These are phyloP conservation scores for Clohesyomyces aquaticus DNA, from an alignment of 495 filamentous ascomycete genomes.

Conservation along the genomic window DNA sequence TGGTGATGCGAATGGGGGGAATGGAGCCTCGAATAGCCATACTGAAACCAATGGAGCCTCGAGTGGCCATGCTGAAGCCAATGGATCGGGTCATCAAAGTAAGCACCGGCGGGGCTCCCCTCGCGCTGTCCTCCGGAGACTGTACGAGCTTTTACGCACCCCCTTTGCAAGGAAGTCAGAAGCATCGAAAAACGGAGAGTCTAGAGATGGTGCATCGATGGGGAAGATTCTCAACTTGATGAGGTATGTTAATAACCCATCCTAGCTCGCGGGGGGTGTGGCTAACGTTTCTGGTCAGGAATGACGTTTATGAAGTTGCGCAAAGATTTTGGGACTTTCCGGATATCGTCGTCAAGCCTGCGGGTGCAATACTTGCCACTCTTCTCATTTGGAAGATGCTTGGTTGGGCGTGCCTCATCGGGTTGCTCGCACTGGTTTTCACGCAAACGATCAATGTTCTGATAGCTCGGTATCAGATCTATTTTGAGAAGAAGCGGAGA, in stretches of 20 bases:
- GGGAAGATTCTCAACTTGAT: slow-evolving; percentile 85
- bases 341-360: slow-evolving; percentile 65
- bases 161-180: slow-evolving; percentile 20
- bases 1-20: slow-evolving; percentile 33
- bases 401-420: slow-evolving; percentile 77
- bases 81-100: neutral
- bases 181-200: slow-evolving; percentile 35
- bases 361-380: slow-evolving; percentile 69
- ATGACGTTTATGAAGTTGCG: slow-evolving; percentile 80
- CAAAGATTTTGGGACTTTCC: slow-evolving; percentile 83
- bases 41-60: slow-evolving; percentile 41
- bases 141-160: neutral
- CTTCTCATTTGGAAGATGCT: slow-evolving; percentile 73
- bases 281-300: slow-evolving; percentile 36
- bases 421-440: slow-evolving; percentile 64
- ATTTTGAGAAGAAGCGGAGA: slow-evolving; percentile 66
- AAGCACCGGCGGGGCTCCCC: neutral
- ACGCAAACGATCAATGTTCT: slow-evolving; percentile 67
- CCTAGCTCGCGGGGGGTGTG: too few relatives aligned
- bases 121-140: neutral
- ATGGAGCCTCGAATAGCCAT: slow-evolving; percentile 38
- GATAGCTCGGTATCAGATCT: slow-evolving; percentile 63
- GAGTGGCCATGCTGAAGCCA: slow-evolving; percentile 8
- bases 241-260: too few relatives aligned
- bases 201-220: slow-evolving; percentile 68